Evolutionary conservation across 2,329 filamentous ascomycete genomes (phyloP), one percentile per base, ranked within the genome.

Genomic region (Fusarium burgessii): DNA sequence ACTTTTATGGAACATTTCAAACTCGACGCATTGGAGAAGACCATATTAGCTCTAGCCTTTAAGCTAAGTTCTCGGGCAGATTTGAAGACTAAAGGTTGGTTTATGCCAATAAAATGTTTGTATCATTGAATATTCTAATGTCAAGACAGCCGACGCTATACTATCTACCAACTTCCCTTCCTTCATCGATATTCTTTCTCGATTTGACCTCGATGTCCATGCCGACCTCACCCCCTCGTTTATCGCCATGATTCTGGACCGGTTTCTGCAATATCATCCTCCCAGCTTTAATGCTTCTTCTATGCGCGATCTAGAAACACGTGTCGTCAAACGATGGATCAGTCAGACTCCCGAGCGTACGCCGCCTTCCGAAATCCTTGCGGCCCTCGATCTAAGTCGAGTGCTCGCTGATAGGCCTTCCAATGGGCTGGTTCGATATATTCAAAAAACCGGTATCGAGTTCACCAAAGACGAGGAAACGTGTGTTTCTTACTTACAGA

Each of bases 1-100:
- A 93, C 92, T 4, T 98, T 99, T 79, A 91, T 98, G 86, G 93
- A 97, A 71, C 95, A 98, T 80, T 99, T 99, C 85, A 94, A 95
- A 79, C 87, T 98, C 58, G 95, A 98, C 82, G 90, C 94, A 13
- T 82, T 98, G 49, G 90, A 94, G 77, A 97, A 97, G 85, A 93
- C 93, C 42, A 89, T 97, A 68, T 87, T 99, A 70, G 93, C 94
- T 52, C 85, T 98, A 62, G 94, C 95, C 7, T 97, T 97, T 81
- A 97, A 95, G 81, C 88, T 91, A 68, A 91, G 91, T n/a, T 89
- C 89, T 42, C 94, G 93, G 75, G 83, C 90, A 62, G 95, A 98
- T 79, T 83, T 99, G 57, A 93, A 94, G 77, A 92, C 91, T 8
- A 98, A 98, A 89, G 95, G 95, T 97, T 82, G 77, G 83, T 79